Evolutionary conservation across 805 yeast species (phyloP), one percentile per base, ranked within the genome.

Genomic region (Cyberlindnera mrakii): DNA sequence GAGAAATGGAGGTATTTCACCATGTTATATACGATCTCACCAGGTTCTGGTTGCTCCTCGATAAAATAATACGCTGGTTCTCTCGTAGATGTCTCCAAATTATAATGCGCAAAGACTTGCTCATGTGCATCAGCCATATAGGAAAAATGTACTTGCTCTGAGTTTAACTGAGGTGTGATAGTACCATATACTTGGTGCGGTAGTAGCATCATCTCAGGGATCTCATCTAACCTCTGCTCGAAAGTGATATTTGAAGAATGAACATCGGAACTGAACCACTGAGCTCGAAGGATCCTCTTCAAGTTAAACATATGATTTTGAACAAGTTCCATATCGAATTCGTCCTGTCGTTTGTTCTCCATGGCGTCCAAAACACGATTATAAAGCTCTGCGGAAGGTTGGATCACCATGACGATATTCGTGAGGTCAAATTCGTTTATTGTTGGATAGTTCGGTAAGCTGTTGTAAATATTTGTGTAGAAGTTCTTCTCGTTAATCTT

Each of bases 381-480:
- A 42, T 50, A 66, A 14, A 54, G 32, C n/a, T 47, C 45, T 6
- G 36, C 38, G 2, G 62, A 65, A 3, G 87, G 87, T 33, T 65
- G 68, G n/a, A 80, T 62, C 6, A 81, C 82, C 81, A 82, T 80
- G 6, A 82, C 56, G 47, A 75, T 77, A 35, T 72, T 68, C 0
- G 70, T 64, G 35, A 65, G 53, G 14, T 52, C 48, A 19, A 60
- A 54, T 38, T 60, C 57, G 37, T 67, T 62, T 10, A 58, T 41
- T 4, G 59, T 45, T 11, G 44, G 48, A 31, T 59, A 58, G 33
- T 49, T 59, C 4, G 77, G 78, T 41, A 74, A 52, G 15, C 57
- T 57, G 41, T 65, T 63, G 51, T 71, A 72, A 1, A 72, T 37
- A 46, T 57, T 54, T 31, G 58, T 50, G 25, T 46, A 48, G 20